These are phyloP conservation scores for Hibiscus trionum DNA, from an alignment of 345 rosid species.

Conservation along the genomic window DNA sequence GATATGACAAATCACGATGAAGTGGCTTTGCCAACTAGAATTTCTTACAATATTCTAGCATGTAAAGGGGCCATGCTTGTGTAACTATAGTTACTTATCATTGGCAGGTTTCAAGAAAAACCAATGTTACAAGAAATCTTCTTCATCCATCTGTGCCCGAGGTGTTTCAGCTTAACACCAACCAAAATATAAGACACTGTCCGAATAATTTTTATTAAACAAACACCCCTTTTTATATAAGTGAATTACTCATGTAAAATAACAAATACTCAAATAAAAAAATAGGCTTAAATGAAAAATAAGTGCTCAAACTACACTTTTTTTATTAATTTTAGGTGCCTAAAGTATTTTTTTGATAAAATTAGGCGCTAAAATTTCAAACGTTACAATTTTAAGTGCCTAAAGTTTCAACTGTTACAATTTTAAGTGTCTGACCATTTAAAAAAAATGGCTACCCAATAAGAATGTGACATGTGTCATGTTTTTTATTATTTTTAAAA, in stretches of 20 bases:
- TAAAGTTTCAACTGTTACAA: too few relatives aligned
- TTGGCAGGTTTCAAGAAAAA: slow-evolving; percentile 41
- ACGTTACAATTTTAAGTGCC: too few relatives aligned
- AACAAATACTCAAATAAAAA: neutral
- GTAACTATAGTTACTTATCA: slow-evolving; percentile 38
- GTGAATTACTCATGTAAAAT: neutral
- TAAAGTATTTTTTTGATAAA: too few relatives aligned
- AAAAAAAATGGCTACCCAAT: too few relatives aligned
- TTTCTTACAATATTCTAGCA: slow-evolving; percentile 37
- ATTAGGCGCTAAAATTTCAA: too few relatives aligned
- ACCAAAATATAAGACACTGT: too few relatives aligned
- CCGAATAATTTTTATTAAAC: neutral
- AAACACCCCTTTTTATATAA: slow-evolving; percentile 1
- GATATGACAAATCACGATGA: slow-evolving; percentile 10
- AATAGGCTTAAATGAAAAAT: too few relatives aligned
- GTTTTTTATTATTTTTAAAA: too few relatives aligned
- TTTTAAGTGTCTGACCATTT: too few relatives aligned
- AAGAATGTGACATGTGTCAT: too few relatives aligned
- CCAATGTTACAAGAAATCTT: slow-evolving; percentile 51
- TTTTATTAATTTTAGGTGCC: too few relatives aligned
- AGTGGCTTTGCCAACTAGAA: slow-evolving; percentile 30
- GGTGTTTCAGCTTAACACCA: neutral
- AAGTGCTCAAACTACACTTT: too few relatives aligned
- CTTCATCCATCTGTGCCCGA: neutral
- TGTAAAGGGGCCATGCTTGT: slow-evolving; percentile 24